Evolutionary conservation across 2,329 filamentous ascomycete species (phyloP), one percentile per base, ranked within the genome.

Genomic region (Pseudocercospora fijiensis): DNA sequence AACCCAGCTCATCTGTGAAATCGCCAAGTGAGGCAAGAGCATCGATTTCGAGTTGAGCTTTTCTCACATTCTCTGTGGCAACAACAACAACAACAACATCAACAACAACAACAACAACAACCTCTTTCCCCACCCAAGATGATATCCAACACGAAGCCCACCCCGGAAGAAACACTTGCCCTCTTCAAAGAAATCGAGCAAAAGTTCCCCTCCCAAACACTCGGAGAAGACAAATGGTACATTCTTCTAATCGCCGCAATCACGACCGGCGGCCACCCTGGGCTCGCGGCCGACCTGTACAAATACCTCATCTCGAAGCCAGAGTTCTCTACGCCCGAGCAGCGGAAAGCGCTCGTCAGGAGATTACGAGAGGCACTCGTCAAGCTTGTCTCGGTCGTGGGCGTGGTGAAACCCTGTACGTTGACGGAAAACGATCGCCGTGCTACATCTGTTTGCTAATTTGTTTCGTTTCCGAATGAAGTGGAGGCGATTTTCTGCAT

Each of bases 401-500:
- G 87, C 0, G 84, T 88, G 0, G 86, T 84, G 73, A 88, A 87
- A 70, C 85, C 86, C 7, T 74, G 53, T 56, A 37, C 13, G 52
- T n/a, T n/a, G n/a, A n/a, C n/a, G n/a, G n/a, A n/a, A n/a, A n/a
- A n/a, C n/a, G n/a, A n/a, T n/a, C n/a, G n/a, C n/a, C n/a, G n/a
- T n/a, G n/a, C n/a, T 22, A 26, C n/a, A 3, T 22, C 10, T 22
- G 1, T 22, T 16, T 1, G 16, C 18, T 26, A 13, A 24, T 13
- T 27, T 16, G 18, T 18, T 47, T 47, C 41, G 7, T 11, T 13
- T 4, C 22, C 84, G 74, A 88, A 86, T 70, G 85, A 85, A 8
- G 74, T 89, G 4, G 85, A 88, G 69, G 82, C 85, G 1, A 82
- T 88, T 49, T 77, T 87, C 7, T 78, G 81, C n/a, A 86, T 88